These are phyloP conservation scores for Ramaria rubella DNA, from an alignment of 768 basidiomycete species.

Conservation along the genomic window DNA sequence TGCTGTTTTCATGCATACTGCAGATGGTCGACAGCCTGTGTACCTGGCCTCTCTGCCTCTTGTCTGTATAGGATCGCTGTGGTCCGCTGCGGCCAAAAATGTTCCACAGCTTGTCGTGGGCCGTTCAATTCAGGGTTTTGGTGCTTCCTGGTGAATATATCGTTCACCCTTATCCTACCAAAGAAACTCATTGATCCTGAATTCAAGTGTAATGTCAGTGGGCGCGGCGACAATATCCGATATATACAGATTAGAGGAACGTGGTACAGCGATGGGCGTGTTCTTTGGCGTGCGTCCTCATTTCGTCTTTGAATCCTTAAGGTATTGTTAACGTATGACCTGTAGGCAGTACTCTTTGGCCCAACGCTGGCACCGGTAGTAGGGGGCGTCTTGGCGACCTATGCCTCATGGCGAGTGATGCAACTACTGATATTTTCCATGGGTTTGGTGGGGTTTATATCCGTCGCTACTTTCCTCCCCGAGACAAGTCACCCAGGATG, in stretches of 20 bases:
- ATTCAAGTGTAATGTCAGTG: slow-evolving; percentile 40
- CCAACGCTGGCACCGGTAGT: slow-evolving; percentile 14
- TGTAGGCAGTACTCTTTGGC: slow-evolving; percentile 26
- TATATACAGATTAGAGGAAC: slow-evolving; percentile 16
- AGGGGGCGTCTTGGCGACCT: slow-evolving; percentile 3
- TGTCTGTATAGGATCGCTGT: slow-evolving; percentile 51
- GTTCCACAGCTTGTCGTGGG: slow-evolving; percentile 48
- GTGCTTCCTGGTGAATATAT: slow-evolving; percentile 37
- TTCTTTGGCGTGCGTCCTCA: slow-evolving; percentile 33
- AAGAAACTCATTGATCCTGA: no score
- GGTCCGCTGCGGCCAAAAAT: slow-evolving; percentile 42
- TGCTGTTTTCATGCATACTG: not conserved
- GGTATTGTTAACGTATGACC: not conserved
- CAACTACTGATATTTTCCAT: slow-evolving; percentile 41
- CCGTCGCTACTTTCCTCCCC: slow-evolving; percentile 45
- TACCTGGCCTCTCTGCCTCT: slow-evolving; percentile 58
- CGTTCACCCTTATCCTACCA: no score
- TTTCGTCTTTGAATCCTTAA: not conserved
- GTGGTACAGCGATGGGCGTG: slow-evolving; percentile 42
- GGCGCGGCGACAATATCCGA: slow-evolving; percentile 44
- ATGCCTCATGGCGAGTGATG: slow-evolving; percentile 54
- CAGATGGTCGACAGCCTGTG: slow-evolving; percentile 59
- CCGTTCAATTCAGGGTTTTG: slow-evolving; percentile 61
- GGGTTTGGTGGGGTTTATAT: slow-evolving; percentile 34
- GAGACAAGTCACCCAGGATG: slow-evolving; percentile 62